Evolutionary conservation across 192 early-diverging fungal species (phyloP).

Genomic region (Geranomyces variabilis): DNA sequence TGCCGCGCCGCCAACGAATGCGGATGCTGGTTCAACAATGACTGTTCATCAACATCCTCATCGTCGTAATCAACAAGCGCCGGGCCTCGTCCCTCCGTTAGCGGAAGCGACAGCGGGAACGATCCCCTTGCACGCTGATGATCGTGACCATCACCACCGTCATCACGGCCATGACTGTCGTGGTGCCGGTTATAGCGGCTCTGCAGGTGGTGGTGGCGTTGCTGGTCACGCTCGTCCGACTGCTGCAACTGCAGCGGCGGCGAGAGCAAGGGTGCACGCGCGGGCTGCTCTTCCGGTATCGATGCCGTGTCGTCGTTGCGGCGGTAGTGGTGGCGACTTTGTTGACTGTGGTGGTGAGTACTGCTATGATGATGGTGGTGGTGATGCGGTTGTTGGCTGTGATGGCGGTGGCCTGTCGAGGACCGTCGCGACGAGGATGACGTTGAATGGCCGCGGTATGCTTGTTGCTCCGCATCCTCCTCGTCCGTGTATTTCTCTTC

Average conservation of each 20-base stretch:
- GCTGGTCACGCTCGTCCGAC: background rate
- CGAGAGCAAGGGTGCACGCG: background rate
- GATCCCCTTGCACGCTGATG: background rate
- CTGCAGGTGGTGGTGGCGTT: background rate
- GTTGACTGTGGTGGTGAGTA: background rate
- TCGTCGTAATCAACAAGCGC: background rate
- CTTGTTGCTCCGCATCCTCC: background rate
- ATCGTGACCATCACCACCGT: background rate
- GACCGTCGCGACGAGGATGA: background rate
- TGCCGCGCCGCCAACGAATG: background rate
- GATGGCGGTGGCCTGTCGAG: background rate
- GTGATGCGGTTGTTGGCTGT: background rate
- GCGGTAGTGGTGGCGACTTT: background rate
- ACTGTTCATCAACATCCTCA: background rate
- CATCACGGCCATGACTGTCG: background rate
- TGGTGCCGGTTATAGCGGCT: background rate
- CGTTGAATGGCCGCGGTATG: background rate
- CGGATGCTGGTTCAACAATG: background rate
- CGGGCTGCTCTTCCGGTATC: conserved; percentile 4
- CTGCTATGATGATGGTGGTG: conserved; percentile 1
- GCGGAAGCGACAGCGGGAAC: no score
- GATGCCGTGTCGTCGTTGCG: background rate
- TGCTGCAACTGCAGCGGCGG: background rate
- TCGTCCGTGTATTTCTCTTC: no score
- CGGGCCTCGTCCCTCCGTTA: no score